phyloP scores from a whole-genome alignment of 805 yeast genomes.

The Candida xiaguanensis region DNA sequence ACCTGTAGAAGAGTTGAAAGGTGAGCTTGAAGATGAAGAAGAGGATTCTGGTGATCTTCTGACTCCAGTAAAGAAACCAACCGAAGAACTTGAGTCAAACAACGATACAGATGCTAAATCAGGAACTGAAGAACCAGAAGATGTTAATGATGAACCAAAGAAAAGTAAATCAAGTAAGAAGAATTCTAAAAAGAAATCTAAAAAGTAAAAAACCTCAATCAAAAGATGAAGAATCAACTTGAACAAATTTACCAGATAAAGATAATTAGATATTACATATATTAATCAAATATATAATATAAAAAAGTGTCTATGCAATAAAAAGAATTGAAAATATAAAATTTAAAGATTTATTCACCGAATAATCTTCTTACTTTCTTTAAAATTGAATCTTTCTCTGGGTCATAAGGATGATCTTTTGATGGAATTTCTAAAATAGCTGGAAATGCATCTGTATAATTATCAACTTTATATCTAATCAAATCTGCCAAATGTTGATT shows the following conservation, averaged over 20 bases:
- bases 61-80: neutral
- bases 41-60: neutral
- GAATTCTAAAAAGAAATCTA: conserved; percentile 22
- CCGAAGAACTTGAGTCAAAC: conserved; percentile 4
- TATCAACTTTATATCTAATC: conserved; percentile 78
- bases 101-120: conserved; percentile 1
- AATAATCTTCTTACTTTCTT: conserved; percentile 91
- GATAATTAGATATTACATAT: neutral
- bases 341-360: conserved; percentile 62
- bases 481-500: conserved; percentile 94
- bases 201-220: neutral
- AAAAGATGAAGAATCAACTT: neutral
- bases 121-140: conserved; percentile 8
- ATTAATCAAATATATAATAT: neutral
- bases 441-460: conserved; percentile 87
- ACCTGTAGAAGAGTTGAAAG: neutral
- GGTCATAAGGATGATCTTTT: conserved; percentile 97
- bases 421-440: conserved; percentile 96
- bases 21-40: neutral
- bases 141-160: conserved; percentile 7
- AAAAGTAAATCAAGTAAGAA: conserved; percentile 16
- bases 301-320: conserved; percentile 2
- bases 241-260: neutral
- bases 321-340: neutral
- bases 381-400: conserved; percentile 94